Evolutionary conservation across 345 rosid genomes (phyloP).

Genomic region (Trapa incisa): DNA sequence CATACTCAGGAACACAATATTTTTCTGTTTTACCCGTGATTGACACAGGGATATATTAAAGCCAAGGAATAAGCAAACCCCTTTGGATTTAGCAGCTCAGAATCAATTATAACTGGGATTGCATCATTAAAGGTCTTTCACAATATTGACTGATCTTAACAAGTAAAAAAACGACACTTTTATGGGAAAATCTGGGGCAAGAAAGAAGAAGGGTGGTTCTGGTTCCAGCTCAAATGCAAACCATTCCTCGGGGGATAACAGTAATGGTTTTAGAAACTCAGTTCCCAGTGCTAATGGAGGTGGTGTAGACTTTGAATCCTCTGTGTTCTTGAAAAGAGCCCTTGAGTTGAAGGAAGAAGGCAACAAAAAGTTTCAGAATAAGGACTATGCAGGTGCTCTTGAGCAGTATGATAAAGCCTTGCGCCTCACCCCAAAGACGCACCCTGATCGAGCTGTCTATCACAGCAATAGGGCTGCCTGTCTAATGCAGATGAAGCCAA

Average conservation of each 20-base stretch:
- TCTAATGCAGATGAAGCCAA: slow-evolving; percentile 96
- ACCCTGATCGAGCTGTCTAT: slow-evolving; percentile 81
- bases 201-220: slow-evolving; percentile 61
- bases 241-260: slow-evolving; percentile 32
- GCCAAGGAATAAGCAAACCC: not conserved
- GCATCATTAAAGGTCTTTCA: not conserved
- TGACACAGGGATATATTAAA: not conserved
- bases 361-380: slow-evolving; percentile 63
- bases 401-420: slow-evolving; percentile 70
- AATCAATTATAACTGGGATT: not conserved
- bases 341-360: slow-evolving; percentile 98
- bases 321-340: slow-evolving; percentile 62
- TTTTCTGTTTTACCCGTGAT: not conserved
- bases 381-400: slow-evolving; percentile 74
- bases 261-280: slow-evolving; percentile 6
- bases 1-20: not conserved
- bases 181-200: slow-evolving; percentile 89
- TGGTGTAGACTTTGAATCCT: slow-evolving; percentile 52
- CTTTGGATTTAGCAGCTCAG: not conserved
- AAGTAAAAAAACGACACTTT: not conserved
- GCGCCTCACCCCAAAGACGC: slow-evolving; percentile 55
- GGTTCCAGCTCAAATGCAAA: slow-evolving; percentile 23
- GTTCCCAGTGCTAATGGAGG: slow-evolving; percentile 44
- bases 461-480: slow-evolving; percentile 94
- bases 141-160: not conserved